Evolutionary conservation across 208 protist species (phyloP), one percentile per base, ranked within the genome.

Genomic region (Trypanosoma grayi): DNA sequence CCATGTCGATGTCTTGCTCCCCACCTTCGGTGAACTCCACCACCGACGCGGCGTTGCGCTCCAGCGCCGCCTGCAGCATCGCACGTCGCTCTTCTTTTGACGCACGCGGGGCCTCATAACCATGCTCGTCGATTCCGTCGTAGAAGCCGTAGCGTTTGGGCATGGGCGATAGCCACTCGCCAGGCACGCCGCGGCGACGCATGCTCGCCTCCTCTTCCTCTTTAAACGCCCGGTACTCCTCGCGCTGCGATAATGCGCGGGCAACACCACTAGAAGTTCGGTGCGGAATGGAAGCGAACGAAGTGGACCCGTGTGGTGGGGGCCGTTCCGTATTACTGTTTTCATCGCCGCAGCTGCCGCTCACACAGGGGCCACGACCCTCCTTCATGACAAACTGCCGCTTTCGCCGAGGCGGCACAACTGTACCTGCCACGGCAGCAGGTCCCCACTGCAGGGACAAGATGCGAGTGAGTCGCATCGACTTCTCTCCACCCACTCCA

Each of bases 1-100:
- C 72, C 27, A 89, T 43, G 43, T 95, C 83, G 43, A 95, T 86
- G 66, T 95, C 83, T 16, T 53, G 52, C 69, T 95, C 85, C 0
- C 83, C 81, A 45, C 81, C 88, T 9, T 89, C 81, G 0, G 79
- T 92, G 45, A 94, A 84, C 52, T 94, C 84, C 18, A 94, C 76
- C 9, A 77, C 69, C 1, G 83, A 88, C 10, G 69, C 72, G 18
- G 85, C 84, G 8, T 83, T 52, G 24, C 60, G 51, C 47, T 92
- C 83, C 6, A 94, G 70, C 2, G 84, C 70, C 25, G 70, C 68
- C 33, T 75, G 81, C 57, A 91, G 53, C 60, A 70, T 69, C 48
- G 74, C 59, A 16, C 55, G 74, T 2, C 87, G 67, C 48, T 71
- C 70, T 62, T 90, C 77, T 0, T 69, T 73, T 8, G 77, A 73